These are phyloP conservation scores for Cicer bijugum DNA, from an alignment of 306 rosid species.

Conservation along the genomic window DNA sequence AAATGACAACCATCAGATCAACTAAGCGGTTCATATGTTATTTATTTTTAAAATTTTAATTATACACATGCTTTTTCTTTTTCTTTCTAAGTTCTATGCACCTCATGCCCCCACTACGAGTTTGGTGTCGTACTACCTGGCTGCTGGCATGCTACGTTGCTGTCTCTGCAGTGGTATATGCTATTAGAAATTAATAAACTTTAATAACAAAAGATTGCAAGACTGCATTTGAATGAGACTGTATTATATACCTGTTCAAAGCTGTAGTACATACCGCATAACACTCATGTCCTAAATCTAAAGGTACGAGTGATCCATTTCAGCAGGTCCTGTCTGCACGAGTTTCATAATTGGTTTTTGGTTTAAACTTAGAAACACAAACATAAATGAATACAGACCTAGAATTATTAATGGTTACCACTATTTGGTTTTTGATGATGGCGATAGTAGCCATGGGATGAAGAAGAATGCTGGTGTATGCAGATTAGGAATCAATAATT, in stretches of 20 bases:
- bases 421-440: too few relatives aligned
- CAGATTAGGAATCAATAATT: too few relatives aligned
- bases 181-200: neutral
- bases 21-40: neutral
- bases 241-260: neutral
- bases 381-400: too few relatives aligned
- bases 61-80: neutral
- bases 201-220: neutral
- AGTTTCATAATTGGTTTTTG: too few relatives aligned
- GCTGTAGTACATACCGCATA: constrained; percentile 1
- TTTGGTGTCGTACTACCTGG: neutral
- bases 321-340: too few relatives aligned
- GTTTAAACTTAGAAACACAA: too few relatives aligned
- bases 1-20: neutral
- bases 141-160: neutral
- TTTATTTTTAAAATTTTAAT: neutral
- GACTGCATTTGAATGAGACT: neutral
- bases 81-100: neutral
- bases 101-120: neutral
- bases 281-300: too few relatives aligned
- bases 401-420: too few relatives aligned
- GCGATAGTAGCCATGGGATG: too few relatives aligned
- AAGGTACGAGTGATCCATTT: too few relatives aligned
- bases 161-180: neutral
- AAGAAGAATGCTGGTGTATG: too few relatives aligned